Conservation (phyloP, 768 basidiomycete species). For the Tylopilus rubrobrunneus region DNA sequence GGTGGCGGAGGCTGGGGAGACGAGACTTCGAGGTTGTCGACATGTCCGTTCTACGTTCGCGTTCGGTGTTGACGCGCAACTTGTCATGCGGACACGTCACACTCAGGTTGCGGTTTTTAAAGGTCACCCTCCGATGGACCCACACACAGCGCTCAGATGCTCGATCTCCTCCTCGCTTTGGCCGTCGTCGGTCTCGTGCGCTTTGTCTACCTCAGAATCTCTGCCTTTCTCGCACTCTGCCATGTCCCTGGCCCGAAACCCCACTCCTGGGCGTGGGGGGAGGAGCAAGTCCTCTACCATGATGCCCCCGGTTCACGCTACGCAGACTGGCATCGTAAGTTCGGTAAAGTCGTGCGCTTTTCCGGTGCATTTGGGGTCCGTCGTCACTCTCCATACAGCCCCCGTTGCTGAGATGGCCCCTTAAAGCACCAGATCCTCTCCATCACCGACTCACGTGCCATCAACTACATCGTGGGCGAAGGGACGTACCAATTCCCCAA, state of each 20-base stretch:
- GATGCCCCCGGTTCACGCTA: constrained; percentile 49
- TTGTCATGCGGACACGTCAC: constrained; percentile 17
- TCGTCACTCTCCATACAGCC: neutral
- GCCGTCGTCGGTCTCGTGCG: constrained; percentile 30
- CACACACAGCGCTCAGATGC: constrained; percentile 4
- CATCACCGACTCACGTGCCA: constrained; percentile 50
- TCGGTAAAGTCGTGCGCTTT: constrained; percentile 53
- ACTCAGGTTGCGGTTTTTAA: neutral
- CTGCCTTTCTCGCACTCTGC: constrained; percentile 32
- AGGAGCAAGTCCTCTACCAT: constrained; percentile 55
- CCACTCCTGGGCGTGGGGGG: constrained; percentile 55
- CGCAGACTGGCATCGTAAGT: constrained; percentile 48
- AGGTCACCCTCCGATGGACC: neutral
- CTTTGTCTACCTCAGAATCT: constrained; percentile 34
- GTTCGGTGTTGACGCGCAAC: constrained; percentile 6
- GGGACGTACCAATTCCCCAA: constrained; percentile 58
- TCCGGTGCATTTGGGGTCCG: constrained; percentile 54
- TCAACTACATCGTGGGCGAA: constrained; percentile 52
- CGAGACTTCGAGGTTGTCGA: constrained; percentile 26
- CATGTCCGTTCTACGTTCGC: constrained; percentile 14
- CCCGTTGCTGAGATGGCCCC: constrained; percentile 9
- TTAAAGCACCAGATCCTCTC: constrained; percentile 54
- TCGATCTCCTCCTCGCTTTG: constrained; percentile 14
- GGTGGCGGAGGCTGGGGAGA: constrained; percentile 28
- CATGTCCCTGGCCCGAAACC: constrained; percentile 50